Evolutionary conservation across 2,329 filamentous ascomycete species (phyloP), one percentile per base, ranked within the genome.

Genomic region (Exutisphaerella laricina): DNA sequence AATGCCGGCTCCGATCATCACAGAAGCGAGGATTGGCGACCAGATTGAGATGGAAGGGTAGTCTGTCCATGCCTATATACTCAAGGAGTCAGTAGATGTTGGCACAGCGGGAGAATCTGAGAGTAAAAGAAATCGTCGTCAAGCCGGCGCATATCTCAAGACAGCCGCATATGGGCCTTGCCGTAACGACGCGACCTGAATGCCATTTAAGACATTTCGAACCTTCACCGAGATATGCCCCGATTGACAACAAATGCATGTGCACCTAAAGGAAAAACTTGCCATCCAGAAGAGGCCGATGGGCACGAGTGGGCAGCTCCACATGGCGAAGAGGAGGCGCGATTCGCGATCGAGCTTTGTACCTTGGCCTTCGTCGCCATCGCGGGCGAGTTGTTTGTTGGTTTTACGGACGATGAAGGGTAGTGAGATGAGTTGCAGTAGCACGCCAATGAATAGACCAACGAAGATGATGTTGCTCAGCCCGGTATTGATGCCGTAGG

Each of bases 31-130:
- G 3, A 78, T 64, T 0, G 71, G 69, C 18, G 66, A 70, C 72
- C 73, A 78, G 49, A 71, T 67, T 6, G 69, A 72, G 13, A 77
- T 68, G 2, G 41, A 1, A 65, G 62, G 16, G 20, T 67, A 63
- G 2, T 65, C 63, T 1, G 68, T 68, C 72, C 72, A 75, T 3
- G 68, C n/a, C n/a, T n/a, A n/a, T n/a, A n/a, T n/a, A n/a, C n/a
- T n/a, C n/a, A n/a, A n/a, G n/a, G n/a, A n/a, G n/a, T n/a, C n/a
- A n/a, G n/a, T n/a, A n/a, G n/a, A n/a, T n/a, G n/a, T n/a, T n/a
- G n/a, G n/a, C n/a, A n/a, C n/a, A n/a, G n/a, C n/a, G n/a, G n/a
- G n/a, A n/a, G n/a, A n/a, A n/a, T n/a, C n/a, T n/a, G n/a, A n/a
- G n/a, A n/a, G n/a, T n/a, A n/a, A n/a, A n/a, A n/a, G n/a, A n/a